phyloP scores from a whole-genome alignment of 306 rosid species.

The Sindora glabra region DNA sequence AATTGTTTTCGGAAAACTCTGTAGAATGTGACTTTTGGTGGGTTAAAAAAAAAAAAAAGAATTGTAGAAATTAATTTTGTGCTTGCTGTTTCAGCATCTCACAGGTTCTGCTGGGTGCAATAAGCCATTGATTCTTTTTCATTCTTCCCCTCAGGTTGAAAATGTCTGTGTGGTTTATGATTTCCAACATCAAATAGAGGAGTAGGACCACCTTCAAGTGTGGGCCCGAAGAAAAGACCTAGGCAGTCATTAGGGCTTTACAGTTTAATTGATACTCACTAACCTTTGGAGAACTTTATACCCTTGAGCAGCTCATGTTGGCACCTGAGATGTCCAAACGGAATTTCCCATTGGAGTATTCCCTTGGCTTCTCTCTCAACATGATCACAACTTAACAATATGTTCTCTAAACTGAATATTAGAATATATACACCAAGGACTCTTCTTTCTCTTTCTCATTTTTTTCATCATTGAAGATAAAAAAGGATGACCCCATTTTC shows the following conservation, averaged over 20 bases:
- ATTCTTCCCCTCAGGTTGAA: not conserved
- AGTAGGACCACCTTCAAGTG: constrained; percentile 10
- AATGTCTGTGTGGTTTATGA: constrained; percentile 20
- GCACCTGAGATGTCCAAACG: not conserved
- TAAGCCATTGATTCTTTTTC: constrained; percentile 8
- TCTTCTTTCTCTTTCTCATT: no score
- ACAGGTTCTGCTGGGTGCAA: constrained; percentile 1
- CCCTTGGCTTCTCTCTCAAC: constrained; percentile 7
- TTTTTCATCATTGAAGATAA: constrained; percentile 17
- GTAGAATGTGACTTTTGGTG: not conserved
- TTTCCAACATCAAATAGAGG: constrained; percentile 22
- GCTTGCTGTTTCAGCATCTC: not conserved
- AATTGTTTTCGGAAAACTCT: not conserved
- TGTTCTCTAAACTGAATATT: no score
- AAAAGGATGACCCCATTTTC: constrained; percentile 15
- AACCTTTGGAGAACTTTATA: not conserved
- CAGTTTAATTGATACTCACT: not conserved
- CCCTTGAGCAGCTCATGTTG: not conserved
- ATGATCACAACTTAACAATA: constrained; percentile 5
- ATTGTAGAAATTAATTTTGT: constrained; percentile 2
- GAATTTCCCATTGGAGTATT: constrained; percentile 23
- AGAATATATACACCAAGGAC: no score
- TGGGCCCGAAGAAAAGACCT: constrained; percentile 28
- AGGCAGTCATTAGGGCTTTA: constrained; percentile 20
- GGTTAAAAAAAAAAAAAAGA: no score